Evolutionary conservation across 805 yeast species (phyloP).

Genomic region (Schizosaccharomyces osmophilus): DNA sequence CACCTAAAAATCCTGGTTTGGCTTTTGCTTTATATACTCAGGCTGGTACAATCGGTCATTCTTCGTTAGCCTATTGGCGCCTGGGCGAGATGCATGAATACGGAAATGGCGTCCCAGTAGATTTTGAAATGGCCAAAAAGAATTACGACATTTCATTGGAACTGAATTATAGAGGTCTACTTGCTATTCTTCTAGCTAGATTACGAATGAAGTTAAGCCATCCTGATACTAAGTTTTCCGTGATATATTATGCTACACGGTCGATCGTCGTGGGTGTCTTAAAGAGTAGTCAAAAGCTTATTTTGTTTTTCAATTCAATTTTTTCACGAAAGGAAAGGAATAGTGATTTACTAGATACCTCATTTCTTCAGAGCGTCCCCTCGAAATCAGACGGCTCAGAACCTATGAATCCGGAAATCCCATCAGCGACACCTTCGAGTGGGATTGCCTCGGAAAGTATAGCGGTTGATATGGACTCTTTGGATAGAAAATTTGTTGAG

Average conservation of each 20-base stretch:
- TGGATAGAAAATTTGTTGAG: background rate
- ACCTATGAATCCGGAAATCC: no score
- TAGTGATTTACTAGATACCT: no score
- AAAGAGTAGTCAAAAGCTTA: no score
- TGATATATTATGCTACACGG: no score
- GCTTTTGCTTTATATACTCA: constrained; percentile 38
- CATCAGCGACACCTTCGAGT: no score
- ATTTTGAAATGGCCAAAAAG: constrained; percentile 62
- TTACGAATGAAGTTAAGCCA: background rate
- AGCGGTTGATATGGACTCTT: background rate
- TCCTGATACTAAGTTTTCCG: background rate
- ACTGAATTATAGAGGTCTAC: background rate
- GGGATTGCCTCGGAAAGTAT: no score
- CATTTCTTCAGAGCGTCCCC: no score
- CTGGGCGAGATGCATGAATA: constrained; percentile 72
- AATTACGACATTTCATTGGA: constrained; percentile 30
- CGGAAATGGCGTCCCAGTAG: constrained; percentile 54
- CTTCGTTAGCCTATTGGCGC: constrained; percentile 56
- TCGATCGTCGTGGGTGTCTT: no score
- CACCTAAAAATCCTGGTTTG: constrained; percentile 19
- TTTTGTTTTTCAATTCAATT: no score
- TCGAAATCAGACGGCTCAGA: no score
- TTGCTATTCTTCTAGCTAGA: background rate
- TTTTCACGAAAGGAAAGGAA: no score
- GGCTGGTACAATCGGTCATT: constrained; percentile 26